Evolutionary conservation across 495 filamentous ascomycete genomes (phyloP), one percentile per base, ranked within the genome.

Genomic region (Neurospora sublineolata): DNA sequence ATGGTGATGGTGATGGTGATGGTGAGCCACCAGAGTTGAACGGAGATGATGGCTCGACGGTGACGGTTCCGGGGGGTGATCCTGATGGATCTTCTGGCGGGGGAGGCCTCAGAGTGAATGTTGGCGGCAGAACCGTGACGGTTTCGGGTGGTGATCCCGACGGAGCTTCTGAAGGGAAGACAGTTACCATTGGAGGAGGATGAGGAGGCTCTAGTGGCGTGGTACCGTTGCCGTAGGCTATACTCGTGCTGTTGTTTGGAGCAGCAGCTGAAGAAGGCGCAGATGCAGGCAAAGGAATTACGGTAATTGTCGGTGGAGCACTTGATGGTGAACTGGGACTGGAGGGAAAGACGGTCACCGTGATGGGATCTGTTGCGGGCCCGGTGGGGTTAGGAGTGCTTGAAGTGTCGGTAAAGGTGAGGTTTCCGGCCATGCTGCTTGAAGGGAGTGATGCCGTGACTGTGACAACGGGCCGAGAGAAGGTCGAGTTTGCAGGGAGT

Each of bases 291-390:
- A 68, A 44, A 64, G 52, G 27, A 64, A 67, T 72, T 4, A 68
- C 70, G 9, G 73, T 72, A 12, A 70, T 18, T n/a, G 70, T 70
- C 1, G 36, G 33, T 12, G 68, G 71, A 33, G 41, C 18, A 39
- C 33, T 37, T 8, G 23, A 44, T 5, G 14, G 33, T 42, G 71
- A 41, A 23, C 38, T 16, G 23, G 69, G 72, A 16, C 41, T 44
- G 30, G 41, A 67, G 27, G 75, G 75, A 44, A 58, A 72, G 0
- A 74, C 69, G 1, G 76, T 77, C 18, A 76, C 41, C 4, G 76
- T 76, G 37, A 74, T 60, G 14, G 75, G 75, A n/a, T 42, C 73
- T 6, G 14, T 30, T 10, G 23, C 11, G 7, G 69, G 67, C 18
- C 23, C 36, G 12, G 71, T 70, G 9, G 39, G 52, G 3, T 16